Evolutionary conservation across 305 asterid genomes (phyloP).

Genomic region (Solanum chacoense): DNA sequence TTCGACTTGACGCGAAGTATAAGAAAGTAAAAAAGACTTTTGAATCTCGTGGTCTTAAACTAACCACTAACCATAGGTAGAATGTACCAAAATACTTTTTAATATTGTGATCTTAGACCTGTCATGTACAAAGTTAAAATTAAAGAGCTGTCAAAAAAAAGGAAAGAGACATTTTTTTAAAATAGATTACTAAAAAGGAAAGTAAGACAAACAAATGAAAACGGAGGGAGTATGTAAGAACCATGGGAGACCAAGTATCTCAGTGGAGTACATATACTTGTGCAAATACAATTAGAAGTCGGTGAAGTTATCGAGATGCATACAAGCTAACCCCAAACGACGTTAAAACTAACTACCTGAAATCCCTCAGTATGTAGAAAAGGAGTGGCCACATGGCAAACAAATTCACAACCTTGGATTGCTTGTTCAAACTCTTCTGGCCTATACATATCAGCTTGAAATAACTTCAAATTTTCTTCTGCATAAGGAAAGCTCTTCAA

Average conservation of each 20-base stretch:
- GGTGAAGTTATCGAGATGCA: not conserved
- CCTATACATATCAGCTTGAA: conserved; percentile 39
- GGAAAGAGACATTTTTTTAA: not conserved
- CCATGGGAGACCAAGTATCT: not conserved
- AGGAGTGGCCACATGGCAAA: conserved; percentile 50
- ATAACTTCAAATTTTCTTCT: conserved; percentile 30
- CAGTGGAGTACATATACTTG: not conserved
- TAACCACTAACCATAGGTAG: not conserved
- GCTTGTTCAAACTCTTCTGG: conserved; percentile 29
- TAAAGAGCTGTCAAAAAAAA: not conserved
- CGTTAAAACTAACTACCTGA: conserved; percentile 6
- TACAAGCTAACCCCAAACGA: not conserved
- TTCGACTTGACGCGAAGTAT: not conserved
- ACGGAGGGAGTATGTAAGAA: not conserved
- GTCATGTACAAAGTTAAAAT: not conserved
- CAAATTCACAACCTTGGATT: conserved; percentile 31
- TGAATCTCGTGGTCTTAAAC: not conserved
- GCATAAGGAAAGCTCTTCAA: conserved; percentile 29
- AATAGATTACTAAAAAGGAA: not conserved
- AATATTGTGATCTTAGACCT: not conserved
- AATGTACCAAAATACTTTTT: not conserved
- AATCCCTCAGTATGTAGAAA: conserved; percentile 14
- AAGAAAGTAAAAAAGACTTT: not conserved
- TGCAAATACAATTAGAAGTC: not conserved
- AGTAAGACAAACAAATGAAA: not conserved